Evolutionary conservation across 1,284 basidiomycete genomes (phyloP).

Genomic region (Melampsora americana): DNA sequence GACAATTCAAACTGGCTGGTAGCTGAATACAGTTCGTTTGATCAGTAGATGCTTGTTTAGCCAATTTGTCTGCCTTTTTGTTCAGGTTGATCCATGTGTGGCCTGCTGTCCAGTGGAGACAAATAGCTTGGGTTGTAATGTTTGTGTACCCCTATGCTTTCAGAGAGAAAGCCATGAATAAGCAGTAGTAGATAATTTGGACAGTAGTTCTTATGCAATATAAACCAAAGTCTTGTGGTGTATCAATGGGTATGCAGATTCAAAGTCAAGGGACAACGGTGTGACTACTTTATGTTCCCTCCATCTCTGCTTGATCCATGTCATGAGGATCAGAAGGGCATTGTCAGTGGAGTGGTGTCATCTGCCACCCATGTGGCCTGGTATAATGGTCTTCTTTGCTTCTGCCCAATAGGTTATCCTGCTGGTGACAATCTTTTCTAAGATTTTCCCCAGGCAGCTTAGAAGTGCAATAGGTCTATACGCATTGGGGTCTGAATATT

Average conservation of each 20-base stretch:
- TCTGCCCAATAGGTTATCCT: constrained; percentile 18
- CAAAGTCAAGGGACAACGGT: constrained; percentile 10
- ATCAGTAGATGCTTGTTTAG: not conserved
- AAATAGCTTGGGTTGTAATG: no score
- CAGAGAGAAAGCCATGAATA: no score
- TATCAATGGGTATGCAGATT: constrained; percentile 18
- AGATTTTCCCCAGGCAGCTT: constrained; percentile 1
- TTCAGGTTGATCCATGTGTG: constrained; percentile 1
- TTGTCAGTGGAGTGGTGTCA: not conserved
- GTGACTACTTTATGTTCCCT: not conserved
- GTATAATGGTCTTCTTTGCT: not conserved
- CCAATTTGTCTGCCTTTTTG: constrained; percentile 12
- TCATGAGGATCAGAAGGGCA: no score
- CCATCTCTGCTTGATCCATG: constrained; percentile 18
- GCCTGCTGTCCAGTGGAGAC: constrained; percentile 10
- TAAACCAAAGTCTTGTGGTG: not conserved
- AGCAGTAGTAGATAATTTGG: not conserved
- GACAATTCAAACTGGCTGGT: no score
- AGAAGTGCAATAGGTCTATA: no score
- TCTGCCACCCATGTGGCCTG: constrained; percentile 19
- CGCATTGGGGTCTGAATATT: constrained; percentile 16
- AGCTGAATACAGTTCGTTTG: no score
- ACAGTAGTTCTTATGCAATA: not conserved
- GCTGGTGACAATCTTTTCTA: constrained; percentile 6
- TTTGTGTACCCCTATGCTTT: no score